phyloP scores from a whole-genome alignment of 306 rosid species.

The Dalbergia cochinchinensis region DNA sequence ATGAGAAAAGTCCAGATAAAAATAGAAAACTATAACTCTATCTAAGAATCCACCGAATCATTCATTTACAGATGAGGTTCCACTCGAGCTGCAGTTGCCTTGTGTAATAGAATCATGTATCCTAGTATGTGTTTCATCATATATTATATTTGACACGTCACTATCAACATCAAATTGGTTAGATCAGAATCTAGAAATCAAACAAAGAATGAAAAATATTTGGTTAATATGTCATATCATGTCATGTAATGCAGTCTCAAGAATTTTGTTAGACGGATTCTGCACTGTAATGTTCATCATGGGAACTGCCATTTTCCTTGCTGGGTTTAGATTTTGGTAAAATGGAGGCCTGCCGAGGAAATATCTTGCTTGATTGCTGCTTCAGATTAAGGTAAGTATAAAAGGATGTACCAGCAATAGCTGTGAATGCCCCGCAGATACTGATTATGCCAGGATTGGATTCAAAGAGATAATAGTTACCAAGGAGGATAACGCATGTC shows the following conservation, averaged over 20 bases:
- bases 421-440: slow-evolving; percentile 77
- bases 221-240: slow-evolving; percentile 40
- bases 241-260: slow-evolving; percentile 16
- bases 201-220: slow-evolving; percentile 19
- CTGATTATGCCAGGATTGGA: slow-evolving; percentile 84
- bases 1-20: neutral
- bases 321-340: slow-evolving; percentile 69
- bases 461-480: slow-evolving; percentile 76
- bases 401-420: slow-evolving; percentile 77
- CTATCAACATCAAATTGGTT: slow-evolving; percentile 32
- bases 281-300: slow-evolving; percentile 57
- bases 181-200: slow-evolving; percentile 41
- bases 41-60: slow-evolving; percentile 31
- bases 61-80: slow-evolving; percentile 46
- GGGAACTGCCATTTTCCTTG: slow-evolving; percentile 67
- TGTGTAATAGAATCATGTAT: neutral
- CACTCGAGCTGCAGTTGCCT: slow-evolving; percentile 20
- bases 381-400: slow-evolving; percentile 81
- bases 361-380: slow-evolving; percentile 61
- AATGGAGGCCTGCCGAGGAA: slow-evolving; percentile 58
- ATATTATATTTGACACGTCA: slow-evolving; percentile 8
- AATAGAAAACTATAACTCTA: neutral
- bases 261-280: slow-evolving; percentile 67
- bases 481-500: slow-evolving; percentile 83
- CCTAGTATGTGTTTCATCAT: slow-evolving; percentile 16